Evolutionary conservation across 129 eudicot genomes (phyloP), one percentile per base, ranked within the genome.

Genomic region (Sambucus nigra): DNA sequence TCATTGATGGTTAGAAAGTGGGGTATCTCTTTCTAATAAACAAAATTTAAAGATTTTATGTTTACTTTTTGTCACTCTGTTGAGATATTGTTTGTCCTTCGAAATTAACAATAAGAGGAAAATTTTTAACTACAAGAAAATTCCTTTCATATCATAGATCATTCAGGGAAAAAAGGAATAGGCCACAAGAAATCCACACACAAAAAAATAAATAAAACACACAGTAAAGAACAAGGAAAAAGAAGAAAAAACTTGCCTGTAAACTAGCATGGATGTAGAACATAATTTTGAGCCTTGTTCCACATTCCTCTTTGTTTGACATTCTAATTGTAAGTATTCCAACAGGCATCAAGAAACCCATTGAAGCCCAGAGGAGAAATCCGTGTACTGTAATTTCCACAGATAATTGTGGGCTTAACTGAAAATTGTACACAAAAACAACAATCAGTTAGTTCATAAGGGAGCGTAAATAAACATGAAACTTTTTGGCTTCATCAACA

Each of bases 271-370:
- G 99, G 54, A 68, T 56, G 61, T 77, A 79, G 71, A 85, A 73
- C 47, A 73, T 52, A 61, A 82, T 64, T 51, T 65, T 80, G 5
- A 69, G 66, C 70, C 72, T 82, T 67, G 74, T 74, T 42, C 77
- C 82, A 47, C 60, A 55, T 65, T 74, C 54, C 29, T 79, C 94
- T 60, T 57, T 61, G 25, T 76, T 82, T 11, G 87, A 69, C 77
- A 76, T 69, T 70, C 95, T 82, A 41, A 79, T 79, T 21, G 72
- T 47, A 21, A 91, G 75, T 41, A 80, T 77, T 29, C 89, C 88
- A 35, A 77, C 21, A 6, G 99, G 99, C 73, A 72, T 74, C 50
- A 91, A 73, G 68, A 91, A 82, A 9, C 99, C 99, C 83, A 91
- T 61, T 0, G 99, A 91, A 71, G 80, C 84, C 99, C 99, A 91